These are phyloP conservation scores for Backusella macrospora DNA, from an alignment of 192 early-diverging fungal genomes.

Conservation along the genomic window DNA sequence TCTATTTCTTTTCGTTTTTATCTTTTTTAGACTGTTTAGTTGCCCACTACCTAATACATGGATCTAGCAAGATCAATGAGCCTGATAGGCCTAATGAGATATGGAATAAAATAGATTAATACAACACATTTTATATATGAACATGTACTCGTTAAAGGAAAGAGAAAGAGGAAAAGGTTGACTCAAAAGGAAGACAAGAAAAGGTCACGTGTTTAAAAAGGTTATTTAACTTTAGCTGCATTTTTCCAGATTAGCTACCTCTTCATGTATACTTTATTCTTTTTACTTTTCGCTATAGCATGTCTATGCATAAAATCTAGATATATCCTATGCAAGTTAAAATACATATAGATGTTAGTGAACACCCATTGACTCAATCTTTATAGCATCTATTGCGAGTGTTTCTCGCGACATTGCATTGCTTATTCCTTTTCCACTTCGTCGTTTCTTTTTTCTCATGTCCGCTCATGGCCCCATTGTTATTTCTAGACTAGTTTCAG, in stretches of 20 bases:
- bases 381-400: background rate
- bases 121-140: too few relatives aligned
- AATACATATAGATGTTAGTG: background rate
- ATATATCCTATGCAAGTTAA: background rate
- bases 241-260: background rate
- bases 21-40: too few relatives aligned
- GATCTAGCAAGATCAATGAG: too few relatives aligned
- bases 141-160: too few relatives aligned
- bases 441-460: background rate
- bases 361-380: background rate
- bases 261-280: background rate
- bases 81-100: too few relatives aligned
- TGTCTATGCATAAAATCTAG: background rate
- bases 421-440: background rate
- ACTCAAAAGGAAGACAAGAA: too few relatives aligned
- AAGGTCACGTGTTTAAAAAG: too few relatives aligned
- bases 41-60: too few relatives aligned
- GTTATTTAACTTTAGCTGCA: background rate
- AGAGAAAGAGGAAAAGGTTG: too few relatives aligned
- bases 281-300: background rate
- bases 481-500: background rate
- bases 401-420: background rate
- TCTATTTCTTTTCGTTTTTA: too few relatives aligned
- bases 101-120: too few relatives aligned
- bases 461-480: background rate